These are phyloP conservation scores for Ogataea philodendri DNA, from an alignment of 805 yeast genomes.

Conservation along the genomic window DNA sequence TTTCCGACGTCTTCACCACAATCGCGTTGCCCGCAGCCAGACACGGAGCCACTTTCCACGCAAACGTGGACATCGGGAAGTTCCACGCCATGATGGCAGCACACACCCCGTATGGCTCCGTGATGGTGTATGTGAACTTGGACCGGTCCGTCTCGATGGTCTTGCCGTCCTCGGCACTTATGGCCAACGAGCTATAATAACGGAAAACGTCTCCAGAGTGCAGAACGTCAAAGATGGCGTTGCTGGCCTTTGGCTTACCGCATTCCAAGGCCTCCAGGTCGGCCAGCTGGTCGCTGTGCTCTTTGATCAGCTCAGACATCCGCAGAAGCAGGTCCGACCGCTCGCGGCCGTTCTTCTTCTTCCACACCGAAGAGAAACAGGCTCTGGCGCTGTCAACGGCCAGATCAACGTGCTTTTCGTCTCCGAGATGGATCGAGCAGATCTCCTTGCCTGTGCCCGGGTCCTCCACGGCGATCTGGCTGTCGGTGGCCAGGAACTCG, in stretches of 20 bases:
- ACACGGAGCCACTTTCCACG: constrained; percentile 71
- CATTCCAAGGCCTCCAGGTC: constrained; percentile 58
- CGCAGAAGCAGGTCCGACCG: constrained; percentile 47
- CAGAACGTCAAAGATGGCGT: constrained; percentile 58
- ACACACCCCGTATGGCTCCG: constrained; percentile 69
- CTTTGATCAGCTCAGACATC: constrained; percentile 48
- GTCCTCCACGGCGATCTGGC: constrained; percentile 56
- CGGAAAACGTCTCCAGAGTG: constrained; percentile 55
- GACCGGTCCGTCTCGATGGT: constrained; percentile 57
- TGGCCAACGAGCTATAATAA: constrained; percentile 76
- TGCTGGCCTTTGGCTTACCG: constrained; percentile 53
- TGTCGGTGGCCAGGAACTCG: constrained; percentile 56
- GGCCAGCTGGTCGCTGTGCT: constrained; percentile 49
- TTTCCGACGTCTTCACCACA: constrained; percentile 62
- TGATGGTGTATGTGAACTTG: constrained; percentile 59
- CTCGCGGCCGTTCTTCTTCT: constrained; percentile 42
- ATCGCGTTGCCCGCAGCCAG: constrained; percentile 65
- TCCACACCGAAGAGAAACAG: constrained; percentile 51
- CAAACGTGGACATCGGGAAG: constrained; percentile 65
- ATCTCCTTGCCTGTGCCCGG: constrained; percentile 56
- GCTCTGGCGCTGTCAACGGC: constrained; percentile 53
- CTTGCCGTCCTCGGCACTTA: constrained; percentile 58
- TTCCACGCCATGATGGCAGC: constrained; percentile 75
- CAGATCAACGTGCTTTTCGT: constrained; percentile 48
- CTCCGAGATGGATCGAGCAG: constrained; percentile 50